Conservation (phyloP, 345 rosid species). For the Theobroma cacao region DNA sequence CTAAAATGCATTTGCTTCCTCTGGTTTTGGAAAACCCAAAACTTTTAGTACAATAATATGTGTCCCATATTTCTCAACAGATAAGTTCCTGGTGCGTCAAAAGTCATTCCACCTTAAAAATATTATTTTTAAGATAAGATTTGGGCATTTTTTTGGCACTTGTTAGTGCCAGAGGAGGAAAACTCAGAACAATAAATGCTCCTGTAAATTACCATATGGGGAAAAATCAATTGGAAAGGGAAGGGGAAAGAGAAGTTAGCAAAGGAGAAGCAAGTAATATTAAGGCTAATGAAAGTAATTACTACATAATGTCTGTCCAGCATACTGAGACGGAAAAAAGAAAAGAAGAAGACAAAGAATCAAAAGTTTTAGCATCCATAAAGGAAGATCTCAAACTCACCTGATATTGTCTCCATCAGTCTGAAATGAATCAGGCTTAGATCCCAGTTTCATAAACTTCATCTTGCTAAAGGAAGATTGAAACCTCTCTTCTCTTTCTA, state of each 20-base stretch:
- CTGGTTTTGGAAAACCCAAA: neutral
- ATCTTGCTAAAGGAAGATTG: slow-evolving; percentile 32
- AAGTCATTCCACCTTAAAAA: neutral
- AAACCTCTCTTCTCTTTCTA: slow-evolving; percentile 9
- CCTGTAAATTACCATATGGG: neutral
- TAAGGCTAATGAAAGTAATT: neutral
- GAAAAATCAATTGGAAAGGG: slow-evolving; percentile 6
- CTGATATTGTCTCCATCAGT: slow-evolving; percentile 55
- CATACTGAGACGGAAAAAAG: neutral
- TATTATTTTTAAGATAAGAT: neutral
- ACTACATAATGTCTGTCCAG: neutral
- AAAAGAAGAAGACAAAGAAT: neutral
- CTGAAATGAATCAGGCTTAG: slow-evolving; percentile 83
- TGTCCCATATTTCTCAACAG: neutral
- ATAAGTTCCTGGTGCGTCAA: neutral
- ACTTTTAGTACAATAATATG: neutral
- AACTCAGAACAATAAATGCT: neutral
- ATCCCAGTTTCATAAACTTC: slow-evolving; percentile 96
- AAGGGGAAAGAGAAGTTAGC: too few relatives aligned
- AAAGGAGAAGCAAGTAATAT: neutral
- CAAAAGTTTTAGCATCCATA: neutral
- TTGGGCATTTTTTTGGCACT: neutral
- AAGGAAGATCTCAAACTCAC: slow-evolving; percentile 39
- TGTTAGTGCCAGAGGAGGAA: neutral
- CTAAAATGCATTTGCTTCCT: neutral